Evolutionary conservation across 2,329 filamentous ascomycete genomes (phyloP).

Genomic region (Hirsutella minnesotensis): DNA sequence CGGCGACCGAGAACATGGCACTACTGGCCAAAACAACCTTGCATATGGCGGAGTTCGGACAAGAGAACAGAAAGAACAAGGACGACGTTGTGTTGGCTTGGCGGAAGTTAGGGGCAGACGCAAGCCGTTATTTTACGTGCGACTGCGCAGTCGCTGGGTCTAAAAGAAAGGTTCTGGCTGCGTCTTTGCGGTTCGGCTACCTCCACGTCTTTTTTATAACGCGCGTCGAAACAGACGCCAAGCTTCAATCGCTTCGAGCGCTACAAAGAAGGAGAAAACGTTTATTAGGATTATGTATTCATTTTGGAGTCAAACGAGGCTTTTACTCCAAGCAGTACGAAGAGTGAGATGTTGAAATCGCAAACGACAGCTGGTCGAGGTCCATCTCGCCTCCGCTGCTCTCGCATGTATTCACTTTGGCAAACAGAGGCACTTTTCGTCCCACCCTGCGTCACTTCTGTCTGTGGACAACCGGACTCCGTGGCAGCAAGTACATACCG

Average conservation of each 20-base stretch:
- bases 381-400: neutral
- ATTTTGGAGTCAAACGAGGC: neutral
- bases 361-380: neutral
- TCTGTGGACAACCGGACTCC: too few relatives aligned
- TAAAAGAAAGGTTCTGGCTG: too few relatives aligned
- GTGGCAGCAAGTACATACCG: too few relatives aligned
- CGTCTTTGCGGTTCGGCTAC: too few relatives aligned
- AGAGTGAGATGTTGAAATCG: neutral
- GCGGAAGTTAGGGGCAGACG: constrained; percentile 4
- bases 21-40: constrained; percentile 13
- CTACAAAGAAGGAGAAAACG: neutral
- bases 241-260: neutral
- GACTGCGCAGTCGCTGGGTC: too few relatives aligned
- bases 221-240: too few relatives aligned
- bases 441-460: too few relatives aligned
- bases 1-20: constrained; percentile 10
- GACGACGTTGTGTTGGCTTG: constrained; percentile 6
- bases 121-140: neutral
- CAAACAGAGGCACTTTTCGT: too few relatives aligned
- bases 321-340: neutral
- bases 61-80: constrained; percentile 10
- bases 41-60: constrained; percentile 24
- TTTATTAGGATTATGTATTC: neutral
- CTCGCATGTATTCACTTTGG: neutral
- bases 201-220: too few relatives aligned